Percentiles rank a stretch among this genome's conserved stretches.
These are phyloP conservation scores for Tricholoma sp. DNA, from an alignment of 768 basidiomycete genomes.

Conservation along the genomic window DNA sequence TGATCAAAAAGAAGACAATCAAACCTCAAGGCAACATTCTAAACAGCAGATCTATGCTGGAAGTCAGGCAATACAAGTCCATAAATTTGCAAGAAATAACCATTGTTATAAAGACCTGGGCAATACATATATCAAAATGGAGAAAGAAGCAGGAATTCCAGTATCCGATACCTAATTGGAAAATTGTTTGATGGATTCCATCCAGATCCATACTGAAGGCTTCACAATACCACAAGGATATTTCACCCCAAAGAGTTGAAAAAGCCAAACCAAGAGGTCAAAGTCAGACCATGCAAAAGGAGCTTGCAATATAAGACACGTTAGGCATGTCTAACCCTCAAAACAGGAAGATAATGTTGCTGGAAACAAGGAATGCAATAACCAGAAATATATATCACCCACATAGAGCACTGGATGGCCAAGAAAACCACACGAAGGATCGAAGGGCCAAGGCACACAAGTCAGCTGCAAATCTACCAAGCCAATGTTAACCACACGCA, in stretches of 20 bases:
- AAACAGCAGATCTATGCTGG: background rate
- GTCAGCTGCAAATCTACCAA: background rate
- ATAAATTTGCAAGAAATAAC: background rate
- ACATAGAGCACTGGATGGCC: background rate
- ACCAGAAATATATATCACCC: background rate
- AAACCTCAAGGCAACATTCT: background rate
- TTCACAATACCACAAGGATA: background rate
- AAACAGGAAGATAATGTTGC: background rate
- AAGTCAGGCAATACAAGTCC: background rate
- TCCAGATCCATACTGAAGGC: background rate
- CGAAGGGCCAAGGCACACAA: background rate
- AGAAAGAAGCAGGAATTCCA: background rate
- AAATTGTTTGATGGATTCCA: background rate
- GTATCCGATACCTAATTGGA: background rate
- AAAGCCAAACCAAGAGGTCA: background rate
- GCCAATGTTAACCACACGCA: background rate
- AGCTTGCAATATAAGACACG: background rate
- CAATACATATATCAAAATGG: background rate
- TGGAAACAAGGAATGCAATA: background rate
- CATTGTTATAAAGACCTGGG: background rate
- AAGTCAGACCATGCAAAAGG: background rate
- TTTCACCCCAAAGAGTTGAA: background rate
- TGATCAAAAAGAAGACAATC: background rate
- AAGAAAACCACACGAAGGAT: background rate
- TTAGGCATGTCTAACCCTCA: background rate